A percentile compares a stretch with the other conserved stretches of the same genome.
Conservation (phyloP, 176 grass and related monocot species). For the Ensete ventricosum region DNA sequence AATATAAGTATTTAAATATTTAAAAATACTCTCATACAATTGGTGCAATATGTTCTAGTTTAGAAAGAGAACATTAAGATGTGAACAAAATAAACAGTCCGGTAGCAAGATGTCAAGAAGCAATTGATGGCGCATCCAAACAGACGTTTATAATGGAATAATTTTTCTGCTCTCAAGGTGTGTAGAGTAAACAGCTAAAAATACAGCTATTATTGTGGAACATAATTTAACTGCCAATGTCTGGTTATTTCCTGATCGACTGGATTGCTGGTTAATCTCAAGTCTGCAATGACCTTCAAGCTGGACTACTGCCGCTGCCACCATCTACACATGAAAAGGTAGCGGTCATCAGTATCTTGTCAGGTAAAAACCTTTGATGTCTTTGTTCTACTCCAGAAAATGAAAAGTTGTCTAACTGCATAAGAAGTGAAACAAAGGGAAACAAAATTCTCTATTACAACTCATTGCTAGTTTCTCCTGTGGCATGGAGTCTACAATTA, state of each 20-base stretch:
- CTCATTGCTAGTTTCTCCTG: background rate
- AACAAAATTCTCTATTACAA: background rate
- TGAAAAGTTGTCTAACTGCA: background rate
- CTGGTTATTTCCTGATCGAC: background rate
- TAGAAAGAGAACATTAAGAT: too few species aligned
- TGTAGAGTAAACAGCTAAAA: background rate
- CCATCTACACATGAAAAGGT: background rate
- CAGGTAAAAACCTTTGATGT: background rate
- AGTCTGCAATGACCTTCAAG: background rate
- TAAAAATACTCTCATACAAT: too few species aligned
- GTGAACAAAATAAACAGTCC: too few species aligned
- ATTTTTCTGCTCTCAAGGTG: too few species aligned
- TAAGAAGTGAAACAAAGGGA: background rate
- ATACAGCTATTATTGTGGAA: background rate
- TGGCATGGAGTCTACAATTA: background rate
- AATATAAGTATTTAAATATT: too few species aligned
- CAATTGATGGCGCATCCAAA: too few species aligned
- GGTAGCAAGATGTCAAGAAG: too few species aligned
- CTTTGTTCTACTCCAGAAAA: background rate
- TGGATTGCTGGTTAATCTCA: background rate
- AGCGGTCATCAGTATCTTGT: background rate
- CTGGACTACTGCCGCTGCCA: background rate
- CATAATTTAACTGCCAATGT: background rate
- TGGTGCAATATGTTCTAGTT: too few species aligned
- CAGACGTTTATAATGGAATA: too few species aligned